Evolutionary conservation across 805 yeast genomes (phyloP), one percentile per base, ranked within the genome.

Genomic region (Sugiyamaella qingdaonensis): DNA sequence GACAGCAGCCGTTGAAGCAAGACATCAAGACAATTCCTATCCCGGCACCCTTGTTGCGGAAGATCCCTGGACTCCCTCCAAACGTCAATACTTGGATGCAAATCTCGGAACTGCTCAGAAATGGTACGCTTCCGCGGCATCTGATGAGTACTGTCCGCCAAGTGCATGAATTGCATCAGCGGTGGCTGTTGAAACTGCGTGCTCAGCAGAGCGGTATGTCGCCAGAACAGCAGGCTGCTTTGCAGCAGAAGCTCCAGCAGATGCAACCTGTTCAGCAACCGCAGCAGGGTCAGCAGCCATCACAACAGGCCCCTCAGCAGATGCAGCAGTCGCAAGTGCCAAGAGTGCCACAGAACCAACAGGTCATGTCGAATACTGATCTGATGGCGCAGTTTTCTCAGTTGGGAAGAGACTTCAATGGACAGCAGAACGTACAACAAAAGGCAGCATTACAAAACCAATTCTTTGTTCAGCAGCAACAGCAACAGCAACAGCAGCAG

Each of bases 71-170:
- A 46, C 73, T 88, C 33, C 97, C 97, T 0, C 84, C 84, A 11
- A 85, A 82, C 48, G 84, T 84, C 29, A 84, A 79, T 59, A 87
- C 95, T 5, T 90, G 96, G 96, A 79, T 81, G 19, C 87, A 83
- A 64, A 81, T 88, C 29, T 80, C 83, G 67, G 85, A 83, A 41
- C 77, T 83, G 59, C 68, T 82, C 43, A 78, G 80, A 58, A 77
- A 79, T 57, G 81, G 80, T 54, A 73, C 80, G 54, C 69, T 87
- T 37, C 81, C 86, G 1, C 77, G 79, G 5, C 77, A 81, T 33
- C 79, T 78, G 27, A 70, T 84, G 72, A 79, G 79, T 13, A 67
- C 78, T 21, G 81, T 87, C 43, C 83, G 80, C 64, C 84, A 81
- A 54, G 81, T 85, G 8, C 88, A 88, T 66, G 77, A 79, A 19